A percentile compares a stretch with the other conserved stretches of the same genome.
phyloP scores from a whole-genome alignment of 1,284 basidiomycete species.

The Boletus sp. region DNA sequence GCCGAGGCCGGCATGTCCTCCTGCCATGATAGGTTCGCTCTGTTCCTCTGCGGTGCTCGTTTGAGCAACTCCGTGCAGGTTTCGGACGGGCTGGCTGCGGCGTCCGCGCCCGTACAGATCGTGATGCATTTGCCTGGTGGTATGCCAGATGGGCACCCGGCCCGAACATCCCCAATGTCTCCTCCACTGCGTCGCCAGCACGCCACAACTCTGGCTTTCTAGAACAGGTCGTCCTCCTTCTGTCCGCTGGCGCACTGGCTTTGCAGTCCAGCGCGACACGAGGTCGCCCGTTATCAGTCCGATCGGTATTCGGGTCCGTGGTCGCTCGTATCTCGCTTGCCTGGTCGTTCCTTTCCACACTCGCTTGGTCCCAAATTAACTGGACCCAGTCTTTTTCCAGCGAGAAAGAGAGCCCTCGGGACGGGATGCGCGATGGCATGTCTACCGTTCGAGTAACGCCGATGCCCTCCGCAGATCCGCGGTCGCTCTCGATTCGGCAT shows the following conservation, averaged over 20 bases:
- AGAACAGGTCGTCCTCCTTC: neutral
- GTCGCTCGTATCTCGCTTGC: slow-evolving; percentile 5
- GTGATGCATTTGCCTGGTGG: no score
- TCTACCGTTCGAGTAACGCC: slow-evolving; percentile 1
- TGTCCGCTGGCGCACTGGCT: neutral
- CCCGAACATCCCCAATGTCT: slow-evolving; percentile 14
- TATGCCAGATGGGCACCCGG: neutral
- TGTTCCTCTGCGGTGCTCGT: neutral
- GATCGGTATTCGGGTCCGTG: slow-evolving; percentile 23
- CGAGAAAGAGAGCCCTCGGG: slow-evolving; percentile 21
- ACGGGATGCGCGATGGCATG: slow-evolving; percentile 16
- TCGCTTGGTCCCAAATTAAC: slow-evolving; percentile 8
- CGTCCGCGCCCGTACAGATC: no score
- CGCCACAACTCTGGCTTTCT: neutral
- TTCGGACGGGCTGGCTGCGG: no score
- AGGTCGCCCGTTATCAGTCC: slow-evolving; percentile 12
- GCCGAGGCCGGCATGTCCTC: slow-evolving; percentile 25
- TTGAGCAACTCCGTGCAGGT: no score
- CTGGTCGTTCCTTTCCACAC: slow-evolving; percentile 3
- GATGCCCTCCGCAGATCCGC: slow-evolving; percentile 36
- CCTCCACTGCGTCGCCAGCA: slow-evolving; percentile 4
- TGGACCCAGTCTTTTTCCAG: slow-evolving; percentile 1
- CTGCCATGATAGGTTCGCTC: neutral
- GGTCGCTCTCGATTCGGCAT: slow-evolving; percentile 27
- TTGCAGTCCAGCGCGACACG: slow-evolving; percentile 4